Base-by-base conservation (phyloP, 352 stramenopile species). In the Globisporangium ultimum region DNA sequence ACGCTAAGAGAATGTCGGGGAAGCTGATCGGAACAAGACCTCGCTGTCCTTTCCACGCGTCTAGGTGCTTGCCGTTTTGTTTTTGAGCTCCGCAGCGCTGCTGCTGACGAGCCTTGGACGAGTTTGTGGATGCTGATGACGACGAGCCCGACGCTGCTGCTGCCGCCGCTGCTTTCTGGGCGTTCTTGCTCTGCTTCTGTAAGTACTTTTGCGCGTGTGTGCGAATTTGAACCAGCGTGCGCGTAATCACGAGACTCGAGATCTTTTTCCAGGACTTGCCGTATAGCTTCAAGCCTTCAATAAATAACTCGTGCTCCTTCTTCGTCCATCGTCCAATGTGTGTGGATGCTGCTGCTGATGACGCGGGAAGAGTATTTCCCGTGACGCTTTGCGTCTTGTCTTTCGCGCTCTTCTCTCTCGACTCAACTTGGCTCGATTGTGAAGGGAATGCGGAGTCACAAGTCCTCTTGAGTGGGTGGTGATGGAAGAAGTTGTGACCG, bases 181-280 rank as follows among this genome's bases (percentile, higher is more conserved):
- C 69, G 17, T 69, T 69, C 24, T 84, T 88, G 53, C 63, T 80
- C 55, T 93, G 83, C 69, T 96, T 96, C 59, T 95, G 88, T 18
- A 96, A 67, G 67, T 98, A 98, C 61, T 99, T 99, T 75, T 99
- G 96, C 0, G 96, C 96, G 59, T 99, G 96, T 3, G 89, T 98
- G 12, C 96, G 91, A 66, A 99, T 98, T 66, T 99, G 97, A 38
- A 98, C 95, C 7, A 97, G 72, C 32, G 86, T 93, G 15, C 86
- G 74, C 11, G 86, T 90, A 54, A 80, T 72, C 34, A 94, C 84
- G 18, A 94, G 72, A 48, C 72, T 89, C 17, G 80, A 84, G 63
- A 94, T 96, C 67, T 94, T 91, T 64, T 96, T 97, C 89, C 89
- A 97, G 12, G 91, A 95, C 70, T 91, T 96, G 51, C 89, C 89